phyloP scores from a whole-genome alignment of 2,329 filamentous ascomycete species.

The Aspergillus transmontanensis region DNA sequence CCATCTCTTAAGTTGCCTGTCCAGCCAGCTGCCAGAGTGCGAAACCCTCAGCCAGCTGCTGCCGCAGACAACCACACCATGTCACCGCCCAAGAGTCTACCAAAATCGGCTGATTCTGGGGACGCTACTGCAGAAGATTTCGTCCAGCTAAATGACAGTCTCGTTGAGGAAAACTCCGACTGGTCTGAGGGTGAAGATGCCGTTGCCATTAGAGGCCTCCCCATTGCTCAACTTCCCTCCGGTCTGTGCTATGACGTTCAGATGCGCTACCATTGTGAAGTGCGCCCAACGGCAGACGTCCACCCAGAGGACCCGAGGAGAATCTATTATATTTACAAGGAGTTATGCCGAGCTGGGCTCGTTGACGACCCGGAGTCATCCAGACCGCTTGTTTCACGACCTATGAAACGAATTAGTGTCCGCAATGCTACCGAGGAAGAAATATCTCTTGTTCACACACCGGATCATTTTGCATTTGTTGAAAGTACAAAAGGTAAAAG shows the following conservation, averaged over 20 bases:
- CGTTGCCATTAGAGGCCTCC: conserved; percentile 44
- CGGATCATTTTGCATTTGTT: conserved; percentile 80
- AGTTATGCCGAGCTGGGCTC: conserved; percentile 78
- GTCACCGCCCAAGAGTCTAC: conserved; percentile 24
- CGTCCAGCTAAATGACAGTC: conserved; percentile 32
- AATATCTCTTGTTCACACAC: conserved; percentile 75
- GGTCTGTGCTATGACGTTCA: conserved; percentile 88
- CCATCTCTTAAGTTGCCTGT: conserved; percentile 23
- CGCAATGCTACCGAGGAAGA: conserved; percentile 78
- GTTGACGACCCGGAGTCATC: conserved; percentile 63
- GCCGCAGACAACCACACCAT: conserved; percentile 13
- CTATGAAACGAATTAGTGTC: conserved; percentile 71
- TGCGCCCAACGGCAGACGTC: conserved; percentile 68
- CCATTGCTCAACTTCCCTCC: conserved; percentile 61
- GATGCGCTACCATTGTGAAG: conserved; percentile 94
- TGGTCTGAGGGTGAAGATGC: conserved; percentile 41
- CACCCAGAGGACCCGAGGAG: conserved; percentile 93
- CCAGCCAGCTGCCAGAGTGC: conserved; percentile 9
- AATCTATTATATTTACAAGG: conserved; percentile 90
- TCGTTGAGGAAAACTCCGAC: conserved; percentile 44
- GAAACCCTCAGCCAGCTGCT: conserved; percentile 7
- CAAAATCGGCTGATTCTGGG: conserved; percentile 30
- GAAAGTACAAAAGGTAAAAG: conserved; percentile 53
- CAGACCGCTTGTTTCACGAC: conserved; percentile 53
- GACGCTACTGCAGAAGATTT: conserved; percentile 22